Conservation (phyloP, 345 rosid species). For the Clarkia xantiana region DNA sequence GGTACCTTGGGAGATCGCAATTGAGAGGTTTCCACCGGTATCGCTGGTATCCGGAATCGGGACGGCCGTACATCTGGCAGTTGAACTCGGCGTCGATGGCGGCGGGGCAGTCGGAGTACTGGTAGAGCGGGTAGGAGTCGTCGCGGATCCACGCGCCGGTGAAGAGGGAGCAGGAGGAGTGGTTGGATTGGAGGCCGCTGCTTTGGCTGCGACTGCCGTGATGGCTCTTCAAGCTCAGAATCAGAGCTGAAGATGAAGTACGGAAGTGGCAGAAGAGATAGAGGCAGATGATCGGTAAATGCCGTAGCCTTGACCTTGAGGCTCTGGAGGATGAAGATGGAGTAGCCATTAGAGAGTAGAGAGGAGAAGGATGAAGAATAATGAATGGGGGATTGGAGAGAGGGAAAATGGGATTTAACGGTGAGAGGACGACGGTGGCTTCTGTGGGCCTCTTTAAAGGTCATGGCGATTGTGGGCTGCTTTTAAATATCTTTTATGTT, state of each 20-base stretch:
- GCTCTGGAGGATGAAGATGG: background rate
- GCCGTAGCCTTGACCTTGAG: background rate
- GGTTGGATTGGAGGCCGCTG: constrained; percentile 46
- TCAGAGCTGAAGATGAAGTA: constrained; percentile 36
- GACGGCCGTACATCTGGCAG: constrained; percentile 75
- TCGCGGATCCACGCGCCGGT: constrained; percentile 63
- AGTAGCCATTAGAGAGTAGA: background rate
- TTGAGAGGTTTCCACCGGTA: constrained; percentile 80
- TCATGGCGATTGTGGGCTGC: too few species aligned
- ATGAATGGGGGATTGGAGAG: background rate
- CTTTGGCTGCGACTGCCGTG: constrained; percentile 35
- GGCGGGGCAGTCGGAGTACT: constrained; percentile 33
- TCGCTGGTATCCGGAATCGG: constrained; percentile 72
- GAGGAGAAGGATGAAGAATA: background rate
- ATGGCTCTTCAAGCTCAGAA: constrained; percentile 45
- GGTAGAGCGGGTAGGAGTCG: constrained; percentile 58
- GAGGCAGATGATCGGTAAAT: constrained; percentile 16
- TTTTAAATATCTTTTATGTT: background rate
- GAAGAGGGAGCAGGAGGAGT: constrained; percentile 40
- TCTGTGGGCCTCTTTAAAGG: too few species aligned
- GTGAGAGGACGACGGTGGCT: too few species aligned
- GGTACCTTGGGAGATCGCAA: constrained; percentile 78
- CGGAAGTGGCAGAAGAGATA: constrained; percentile 21
- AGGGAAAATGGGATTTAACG: background rate
- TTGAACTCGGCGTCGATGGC: constrained; percentile 64